A percentile compares a stretch with the other conserved stretches of the same genome.
Conservation (phyloP, 441 rosid genomes). For the Erodium chrysanthum region DNA sequence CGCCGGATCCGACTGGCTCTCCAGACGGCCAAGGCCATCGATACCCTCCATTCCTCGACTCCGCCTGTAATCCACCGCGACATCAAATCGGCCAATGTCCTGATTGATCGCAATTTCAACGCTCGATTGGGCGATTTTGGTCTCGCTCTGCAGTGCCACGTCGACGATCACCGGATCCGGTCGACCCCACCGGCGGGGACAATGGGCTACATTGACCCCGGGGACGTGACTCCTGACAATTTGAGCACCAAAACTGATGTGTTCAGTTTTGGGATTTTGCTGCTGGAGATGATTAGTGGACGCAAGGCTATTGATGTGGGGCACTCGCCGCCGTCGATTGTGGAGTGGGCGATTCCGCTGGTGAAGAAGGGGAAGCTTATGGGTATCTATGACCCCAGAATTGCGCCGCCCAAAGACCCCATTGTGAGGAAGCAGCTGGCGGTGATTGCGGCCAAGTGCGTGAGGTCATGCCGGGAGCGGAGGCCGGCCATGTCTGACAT, state of each 20-base stretch:
- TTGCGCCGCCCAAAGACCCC: conserved; percentile 52
- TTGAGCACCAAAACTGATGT: conserved; percentile 90
- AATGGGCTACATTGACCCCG: conserved; percentile 88
- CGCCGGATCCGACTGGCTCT: conserved; percentile 64
- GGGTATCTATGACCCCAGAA: conserved; percentile 62
- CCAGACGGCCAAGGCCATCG: conserved; percentile 76
- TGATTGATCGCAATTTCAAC: conserved; percentile 74
- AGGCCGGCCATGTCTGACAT: conserved; percentile 85
- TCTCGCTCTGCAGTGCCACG: conserved; percentile 74
- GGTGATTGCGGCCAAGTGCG: conserved; percentile 76
- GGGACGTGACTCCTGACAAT: conserved; percentile 85
- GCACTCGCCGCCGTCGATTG: conserved; percentile 79
- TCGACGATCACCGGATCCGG: conserved; percentile 56
- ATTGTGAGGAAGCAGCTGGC: conserved; percentile 68
- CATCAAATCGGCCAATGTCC: conserved; percentile 85
- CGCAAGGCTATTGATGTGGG: conserved; percentile 86
- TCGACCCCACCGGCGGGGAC: conserved; percentile 98
- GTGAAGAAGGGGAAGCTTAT: conserved; percentile 81
- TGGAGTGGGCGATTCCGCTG: conserved; percentile 94
- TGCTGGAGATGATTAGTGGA: conserved; percentile 84
- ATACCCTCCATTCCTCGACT: conserved; percentile 55
- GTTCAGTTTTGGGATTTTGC: conserved; percentile 88
- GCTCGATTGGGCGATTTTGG: conserved; percentile 96
- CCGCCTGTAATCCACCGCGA: conserved; percentile 92
- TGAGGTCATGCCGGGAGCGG: conserved; percentile 91